These are phyloP conservation scores for Cladosporium oxysporum DNA, from an alignment of 2,329 filamentous ascomycete species.

Conservation along the genomic window DNA sequence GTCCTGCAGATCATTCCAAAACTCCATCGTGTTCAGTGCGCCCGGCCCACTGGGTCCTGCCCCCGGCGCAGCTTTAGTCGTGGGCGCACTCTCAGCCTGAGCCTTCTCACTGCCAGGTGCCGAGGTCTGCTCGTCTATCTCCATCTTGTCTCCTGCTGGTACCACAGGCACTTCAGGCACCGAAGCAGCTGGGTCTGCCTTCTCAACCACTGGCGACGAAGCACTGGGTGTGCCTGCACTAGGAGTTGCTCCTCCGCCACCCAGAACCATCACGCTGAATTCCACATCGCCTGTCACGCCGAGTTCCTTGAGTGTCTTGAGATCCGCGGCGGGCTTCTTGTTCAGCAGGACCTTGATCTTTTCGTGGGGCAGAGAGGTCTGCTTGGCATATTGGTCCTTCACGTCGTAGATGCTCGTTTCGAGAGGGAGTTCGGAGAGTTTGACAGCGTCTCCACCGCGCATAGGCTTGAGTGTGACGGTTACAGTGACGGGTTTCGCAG, in stretches of 20 bases:
- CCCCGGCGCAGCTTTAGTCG: constrained; percentile 50
- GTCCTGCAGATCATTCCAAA: constrained; percentile 82
- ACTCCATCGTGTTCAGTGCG: constrained; percentile 68
- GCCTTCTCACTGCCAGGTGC: constrained; percentile 34
- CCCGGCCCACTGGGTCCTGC: constrained; percentile 40
- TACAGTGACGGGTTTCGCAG: constrained; percentile 39
- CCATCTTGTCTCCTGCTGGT: constrained; percentile 32
- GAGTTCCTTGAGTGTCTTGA: constrained; percentile 37
- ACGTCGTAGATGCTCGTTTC: constrained; percentile 77
- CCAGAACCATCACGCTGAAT: constrained; percentile 86
- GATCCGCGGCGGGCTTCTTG: constrained; percentile 72
- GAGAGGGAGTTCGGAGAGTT: constrained; percentile 61
- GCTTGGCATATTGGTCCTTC: constrained; percentile 66
- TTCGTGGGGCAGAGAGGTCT: constrained; percentile 65
- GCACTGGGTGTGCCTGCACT: constrained; percentile 37
- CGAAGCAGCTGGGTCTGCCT: constrained; percentile 37
- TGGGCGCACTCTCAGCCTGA: constrained; percentile 50
- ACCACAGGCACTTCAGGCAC: constrained; percentile 16
- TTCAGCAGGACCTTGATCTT: constrained; percentile 85
- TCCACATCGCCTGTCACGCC: constrained; percentile 62
- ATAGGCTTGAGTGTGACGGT: constrained; percentile 71
- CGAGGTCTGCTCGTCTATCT: constrained; percentile 35
- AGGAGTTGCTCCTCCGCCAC: constrained; percentile 45
- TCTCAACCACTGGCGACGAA: constrained; percentile 46
- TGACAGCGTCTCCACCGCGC: constrained; percentile 69